phyloP scores from a whole-genome alignment of 2,329 filamentous ascomycete genomes.

The Fusarium sororula region DNA sequence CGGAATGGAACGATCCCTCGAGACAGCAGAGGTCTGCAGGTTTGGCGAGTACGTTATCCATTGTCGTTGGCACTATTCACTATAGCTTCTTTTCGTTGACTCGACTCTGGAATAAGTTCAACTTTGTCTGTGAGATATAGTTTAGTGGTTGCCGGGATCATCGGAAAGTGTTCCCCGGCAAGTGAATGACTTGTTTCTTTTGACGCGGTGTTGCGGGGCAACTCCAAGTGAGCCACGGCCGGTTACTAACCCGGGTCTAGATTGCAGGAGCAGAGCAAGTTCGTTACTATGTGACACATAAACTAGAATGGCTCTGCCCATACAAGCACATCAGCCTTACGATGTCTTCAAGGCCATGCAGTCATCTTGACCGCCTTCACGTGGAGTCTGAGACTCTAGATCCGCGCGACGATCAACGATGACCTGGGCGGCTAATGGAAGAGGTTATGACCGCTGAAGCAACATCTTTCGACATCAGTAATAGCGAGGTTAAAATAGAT shows the following conservation, averaged over 20 bases:
- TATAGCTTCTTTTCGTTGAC: accelerated
- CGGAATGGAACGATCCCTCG: neutral
- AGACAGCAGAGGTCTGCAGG: neutral
- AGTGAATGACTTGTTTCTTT: neutral
- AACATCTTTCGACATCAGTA: accelerated
- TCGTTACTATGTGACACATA: neutral
- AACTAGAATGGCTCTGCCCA: accelerated
- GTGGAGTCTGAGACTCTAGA: accelerated
- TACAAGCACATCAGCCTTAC: neutral
- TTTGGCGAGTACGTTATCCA: neutral
- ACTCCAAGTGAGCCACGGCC: neutral
- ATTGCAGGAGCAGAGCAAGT: too few relatives aligned
- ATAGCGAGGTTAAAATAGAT: neutral
- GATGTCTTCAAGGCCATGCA: too few relatives aligned
- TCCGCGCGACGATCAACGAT: neutral
- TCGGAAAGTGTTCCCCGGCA: neutral
- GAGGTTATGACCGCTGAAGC: accelerated
- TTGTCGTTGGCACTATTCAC: neutral
- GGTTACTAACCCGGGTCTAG: neutral
- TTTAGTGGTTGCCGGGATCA: neutral
- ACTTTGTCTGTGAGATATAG: neutral
- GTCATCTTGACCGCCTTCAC: neutral
- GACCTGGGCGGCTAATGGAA: neutral
- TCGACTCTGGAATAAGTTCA: too few relatives aligned
- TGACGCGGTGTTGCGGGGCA: neutral